Percentiles rank a stretch among this genome's conserved stretches.
phyloP scores from a whole-genome alignment of 108 stramenopile species.

The Asterionellopsis glacialis region DNA sequence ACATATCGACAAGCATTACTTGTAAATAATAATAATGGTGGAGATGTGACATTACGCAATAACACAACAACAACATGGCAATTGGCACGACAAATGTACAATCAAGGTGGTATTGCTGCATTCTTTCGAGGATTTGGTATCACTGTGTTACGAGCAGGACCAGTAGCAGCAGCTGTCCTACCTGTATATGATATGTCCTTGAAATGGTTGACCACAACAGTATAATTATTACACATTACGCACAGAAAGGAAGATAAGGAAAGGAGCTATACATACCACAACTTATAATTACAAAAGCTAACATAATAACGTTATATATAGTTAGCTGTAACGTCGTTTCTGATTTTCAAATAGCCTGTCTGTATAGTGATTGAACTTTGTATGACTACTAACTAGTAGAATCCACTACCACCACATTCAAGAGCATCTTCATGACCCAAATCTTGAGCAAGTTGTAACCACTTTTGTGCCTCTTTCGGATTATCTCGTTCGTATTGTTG shows the following conservation, averaged over 20 bases:
- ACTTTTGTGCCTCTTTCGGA: constrained; percentile 6
- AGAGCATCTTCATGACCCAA: constrained; percentile 4
- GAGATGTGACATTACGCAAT: background rate
- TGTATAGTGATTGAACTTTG: no score
- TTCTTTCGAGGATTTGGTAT: constrained; percentile 65
- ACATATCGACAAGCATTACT: constrained; percentile 36
- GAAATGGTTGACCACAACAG: constrained; percentile 15
- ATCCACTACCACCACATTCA: no score
- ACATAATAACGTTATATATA: no score
- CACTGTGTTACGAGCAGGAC: constrained; percentile 67
- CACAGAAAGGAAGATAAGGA: no score
- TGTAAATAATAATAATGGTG: background rate
- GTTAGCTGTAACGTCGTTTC: no score
- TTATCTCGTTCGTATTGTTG: constrained; percentile 17
- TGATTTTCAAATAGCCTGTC: no score
- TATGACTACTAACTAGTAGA: no score
- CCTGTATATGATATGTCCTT: constrained; percentile 69
- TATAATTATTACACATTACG: no score
- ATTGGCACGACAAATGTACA: constrained; percentile 16
- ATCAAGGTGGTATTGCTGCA: constrained; percentile 20
- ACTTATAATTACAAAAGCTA: no score
- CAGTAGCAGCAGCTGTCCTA: constrained; percentile 72
- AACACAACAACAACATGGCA: constrained; percentile 15
- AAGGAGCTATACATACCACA: no score
- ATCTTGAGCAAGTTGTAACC: constrained; percentile 5